Conservation (phyloP, 23 red algal species). For the Pyropia haitanensis region DNA sequence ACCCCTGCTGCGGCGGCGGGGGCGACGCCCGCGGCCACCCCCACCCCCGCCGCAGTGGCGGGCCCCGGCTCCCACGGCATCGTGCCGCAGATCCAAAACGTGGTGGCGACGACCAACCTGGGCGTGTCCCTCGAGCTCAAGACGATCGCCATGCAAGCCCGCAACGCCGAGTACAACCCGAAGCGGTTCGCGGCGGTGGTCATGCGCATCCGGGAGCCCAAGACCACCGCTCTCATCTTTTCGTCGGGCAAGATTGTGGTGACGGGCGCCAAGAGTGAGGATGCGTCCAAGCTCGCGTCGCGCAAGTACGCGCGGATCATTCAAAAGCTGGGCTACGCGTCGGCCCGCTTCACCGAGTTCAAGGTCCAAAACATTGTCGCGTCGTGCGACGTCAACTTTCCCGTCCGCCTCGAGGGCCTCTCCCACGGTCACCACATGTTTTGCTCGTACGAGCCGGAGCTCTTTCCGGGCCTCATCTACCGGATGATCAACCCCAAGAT, state of each 20-base stretch:
- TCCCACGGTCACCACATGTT: constrained; percentile 83
- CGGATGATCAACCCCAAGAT: constrained; percentile 95
- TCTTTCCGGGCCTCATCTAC: constrained; percentile 98
- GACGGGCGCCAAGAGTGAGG: constrained; percentile 86
- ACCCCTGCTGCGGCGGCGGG: too few species aligned
- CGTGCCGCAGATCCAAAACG: constrained; percentile 78
- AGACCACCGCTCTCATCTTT: constrained; percentile 98
- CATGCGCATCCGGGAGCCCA: constrained; percentile 96
- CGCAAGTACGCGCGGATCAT: constrained; percentile 96
- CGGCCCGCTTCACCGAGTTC: constrained; percentile 94
- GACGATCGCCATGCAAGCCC: constrained; percentile 76
- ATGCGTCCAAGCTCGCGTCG: constrained; percentile 67
- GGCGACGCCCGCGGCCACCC: too few species aligned
- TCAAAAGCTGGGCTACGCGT: constrained; percentile 85
- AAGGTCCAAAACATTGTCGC: constrained; percentile 97
- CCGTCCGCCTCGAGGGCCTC: constrained; percentile 90
- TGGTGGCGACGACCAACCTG: constrained; percentile 87
- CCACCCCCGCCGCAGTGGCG: background rate
- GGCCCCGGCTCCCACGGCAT: constrained; percentile 59
- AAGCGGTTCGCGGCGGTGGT: constrained; percentile 99
- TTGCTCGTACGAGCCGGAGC: constrained; percentile 95
- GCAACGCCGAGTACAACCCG: constrained; percentile 99
- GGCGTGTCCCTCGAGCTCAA: constrained; percentile 83
- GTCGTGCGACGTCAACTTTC: constrained; percentile 87
- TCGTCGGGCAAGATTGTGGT: constrained; percentile 97